A percentile compares a stretch with the other conserved stretches of the same genome.
Conservation (phyloP, 2,329 filamentous ascomycete species). For the Trichoderma koningii region DNA sequence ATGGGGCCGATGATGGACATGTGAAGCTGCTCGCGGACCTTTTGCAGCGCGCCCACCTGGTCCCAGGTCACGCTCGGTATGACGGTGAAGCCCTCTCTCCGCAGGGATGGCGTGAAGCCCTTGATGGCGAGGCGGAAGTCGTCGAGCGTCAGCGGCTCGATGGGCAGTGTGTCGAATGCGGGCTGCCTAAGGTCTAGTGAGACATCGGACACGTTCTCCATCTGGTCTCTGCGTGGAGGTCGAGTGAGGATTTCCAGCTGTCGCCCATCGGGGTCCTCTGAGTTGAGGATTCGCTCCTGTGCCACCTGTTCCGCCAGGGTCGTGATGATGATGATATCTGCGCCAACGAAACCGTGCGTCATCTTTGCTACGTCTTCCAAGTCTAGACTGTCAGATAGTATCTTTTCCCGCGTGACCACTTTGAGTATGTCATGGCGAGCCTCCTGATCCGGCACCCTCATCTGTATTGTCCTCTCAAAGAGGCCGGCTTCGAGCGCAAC, state of each 20-base stretch:
- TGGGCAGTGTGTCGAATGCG: constrained; percentile 14
- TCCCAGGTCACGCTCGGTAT: constrained; percentile 92
- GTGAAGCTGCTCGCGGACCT: constrained; percentile 78
- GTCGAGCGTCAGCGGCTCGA: constrained; percentile 35
- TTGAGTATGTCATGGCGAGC: constrained; percentile 77
- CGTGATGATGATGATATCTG: constrained; percentile 73
- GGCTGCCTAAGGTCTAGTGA: constrained; percentile 21
- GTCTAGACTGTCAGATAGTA: constrained; percentile 69
- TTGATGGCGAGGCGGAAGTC: constrained; percentile 76
- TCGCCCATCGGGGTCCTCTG: constrained; percentile 34
- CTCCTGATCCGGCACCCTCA: constrained; percentile 80
- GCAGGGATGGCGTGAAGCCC: constrained; percentile 64
- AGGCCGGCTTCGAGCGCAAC: constrained; percentile 71
- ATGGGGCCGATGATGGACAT: constrained; percentile 90
- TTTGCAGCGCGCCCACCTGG: constrained; percentile 81
- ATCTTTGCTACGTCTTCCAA: constrained; percentile 73
- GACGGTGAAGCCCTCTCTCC: constrained; percentile 87
- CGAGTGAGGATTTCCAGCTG: constrained; percentile 22
- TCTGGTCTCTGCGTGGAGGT: constrained; percentile 16
- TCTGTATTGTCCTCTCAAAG: constrained; percentile 82
- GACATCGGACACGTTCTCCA: constrained; percentile 19
- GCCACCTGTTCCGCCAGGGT: constrained; percentile 47
- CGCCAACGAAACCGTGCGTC: constrained; percentile 91
- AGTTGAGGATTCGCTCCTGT: constrained; percentile 39
- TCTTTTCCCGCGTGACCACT: constrained; percentile 67